Percentiles rank a stretch among this genome's conserved stretches.
phyloP scores from a whole-genome alignment of 1,139 yeast genomes.

The Geotrichum klebahnii region DNA sequence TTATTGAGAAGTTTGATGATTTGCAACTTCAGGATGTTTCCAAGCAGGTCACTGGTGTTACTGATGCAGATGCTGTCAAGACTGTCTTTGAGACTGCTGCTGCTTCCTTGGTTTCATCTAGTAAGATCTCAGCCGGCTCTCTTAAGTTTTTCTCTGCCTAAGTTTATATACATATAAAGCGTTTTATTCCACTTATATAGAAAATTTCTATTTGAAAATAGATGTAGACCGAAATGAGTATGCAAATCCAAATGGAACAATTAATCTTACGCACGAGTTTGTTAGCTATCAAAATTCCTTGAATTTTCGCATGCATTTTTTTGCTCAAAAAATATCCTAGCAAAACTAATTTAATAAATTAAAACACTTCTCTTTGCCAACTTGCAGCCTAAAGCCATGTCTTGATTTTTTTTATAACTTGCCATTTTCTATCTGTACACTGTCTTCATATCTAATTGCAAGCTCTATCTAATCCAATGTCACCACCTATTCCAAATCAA shows the following conservation, averaged over 20 bases:
- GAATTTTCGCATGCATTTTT: not conserved
- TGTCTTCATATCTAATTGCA: not conserved
- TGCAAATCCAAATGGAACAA: too few species aligned
- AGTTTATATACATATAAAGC: not conserved
- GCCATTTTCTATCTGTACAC: not conserved
- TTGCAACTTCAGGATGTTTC: conserved; percentile 68
- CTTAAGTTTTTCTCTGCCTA: conserved; percentile 22
- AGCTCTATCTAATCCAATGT: not conserved
- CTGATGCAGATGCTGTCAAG: conserved; percentile 52
- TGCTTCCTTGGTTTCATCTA: conserved; percentile 43
- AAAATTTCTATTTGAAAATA: not conserved
- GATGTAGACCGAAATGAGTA: too few species aligned
- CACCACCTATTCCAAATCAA: not conserved
- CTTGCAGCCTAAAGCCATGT: not conserved
- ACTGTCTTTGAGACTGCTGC: conserved; percentile 49
- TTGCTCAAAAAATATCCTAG: not conserved
- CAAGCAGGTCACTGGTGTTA: conserved; percentile 49
- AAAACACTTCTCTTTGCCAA: not conserved
- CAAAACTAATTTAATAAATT: too few species aligned
- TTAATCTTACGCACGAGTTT: too few species aligned
- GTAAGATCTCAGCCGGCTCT: conserved; percentile 34
- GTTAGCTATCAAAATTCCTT: too few species aligned
- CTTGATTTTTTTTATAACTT: not conserved
- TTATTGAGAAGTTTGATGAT: conserved; percentile 78
- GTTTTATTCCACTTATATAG: not conserved